These are phyloP conservation scores for Penicillium sp. DNA, from an alignment of 2,329 filamentous ascomycete genomes.

Conservation along the genomic window DNA sequence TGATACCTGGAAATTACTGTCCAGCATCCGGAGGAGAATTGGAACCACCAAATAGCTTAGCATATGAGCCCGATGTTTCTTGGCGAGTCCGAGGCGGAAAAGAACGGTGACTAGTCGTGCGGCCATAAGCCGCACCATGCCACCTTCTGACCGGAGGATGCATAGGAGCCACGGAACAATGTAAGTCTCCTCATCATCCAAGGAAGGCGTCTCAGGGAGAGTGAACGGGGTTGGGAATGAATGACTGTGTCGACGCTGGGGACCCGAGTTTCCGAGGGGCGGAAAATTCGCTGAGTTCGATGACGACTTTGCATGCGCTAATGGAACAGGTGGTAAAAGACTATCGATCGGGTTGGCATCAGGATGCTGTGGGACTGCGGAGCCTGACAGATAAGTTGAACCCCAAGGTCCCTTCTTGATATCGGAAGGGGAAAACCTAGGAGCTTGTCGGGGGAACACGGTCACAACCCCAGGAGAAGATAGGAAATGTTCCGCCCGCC, in stretches of 20 bases:
- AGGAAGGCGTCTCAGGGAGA: conserved; percentile 36
- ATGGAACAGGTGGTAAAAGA: conserved; percentile 52
- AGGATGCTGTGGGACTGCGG: conserved; percentile 44
- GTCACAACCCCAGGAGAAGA: conserved; percentile 64
- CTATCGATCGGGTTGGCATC: conserved; percentile 57
- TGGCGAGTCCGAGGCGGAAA: conserved; percentile 62
- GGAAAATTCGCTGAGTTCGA: conserved; percentile 46
- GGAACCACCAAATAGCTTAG: conserved; percentile 65
- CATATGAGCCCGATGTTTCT: conserved; percentile 57
- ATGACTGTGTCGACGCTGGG: conserved; percentile 33
- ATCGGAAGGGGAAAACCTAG: conserved; percentile 49
- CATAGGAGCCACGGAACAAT: conserved; percentile 68
- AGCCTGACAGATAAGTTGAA: conserved; percentile 49
- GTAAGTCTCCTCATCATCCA: conserved; percentile 61
- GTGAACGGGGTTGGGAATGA: conserved; percentile 34
- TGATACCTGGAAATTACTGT: conserved; percentile 44
- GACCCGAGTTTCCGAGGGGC: conserved; percentile 44
- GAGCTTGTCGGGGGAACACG: conserved; percentile 55
- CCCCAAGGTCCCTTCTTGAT: conserved; percentile 49
- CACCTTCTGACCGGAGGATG: conserved; percentile 53
- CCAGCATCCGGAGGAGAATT: conserved; percentile 61
- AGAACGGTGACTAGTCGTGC: conserved; percentile 63
- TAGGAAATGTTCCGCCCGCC: conserved; percentile 65
- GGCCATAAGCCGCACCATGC: conserved; percentile 60
- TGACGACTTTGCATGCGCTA: conserved; percentile 29